A percentile compares a stretch with the other conserved stretches of the same genome.
phyloP scores from a whole-genome alignment of 495 filamentous ascomycete species.

The Trichoderma asperelloides region DNA sequence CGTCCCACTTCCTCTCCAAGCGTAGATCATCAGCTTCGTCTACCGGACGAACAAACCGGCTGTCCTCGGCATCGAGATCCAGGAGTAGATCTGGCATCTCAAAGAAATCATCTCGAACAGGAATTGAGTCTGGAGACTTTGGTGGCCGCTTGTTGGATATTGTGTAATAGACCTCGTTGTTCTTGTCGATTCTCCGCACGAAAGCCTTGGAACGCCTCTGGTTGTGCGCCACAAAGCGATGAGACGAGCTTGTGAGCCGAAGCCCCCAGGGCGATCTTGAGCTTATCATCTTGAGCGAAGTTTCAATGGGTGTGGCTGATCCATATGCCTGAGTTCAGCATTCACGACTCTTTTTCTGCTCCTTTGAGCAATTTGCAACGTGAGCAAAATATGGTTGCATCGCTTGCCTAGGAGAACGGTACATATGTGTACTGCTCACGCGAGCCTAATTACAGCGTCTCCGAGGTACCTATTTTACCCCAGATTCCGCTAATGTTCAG shows the following conservation, averaged over 20 bases:
- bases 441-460: not conserved
- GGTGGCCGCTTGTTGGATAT: constrained; percentile 1
- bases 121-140: not conserved
- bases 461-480: not conserved
- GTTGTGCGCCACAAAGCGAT: not conserved
- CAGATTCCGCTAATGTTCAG: constrained; percentile 4
- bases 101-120: not conserved
- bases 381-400: constrained; percentile 3
- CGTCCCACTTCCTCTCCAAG: not conserved
- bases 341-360: not conserved
- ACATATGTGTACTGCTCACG: not conserved
- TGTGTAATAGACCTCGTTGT: constrained; percentile 6
- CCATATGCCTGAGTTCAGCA: not conserved
- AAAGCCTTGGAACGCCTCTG: not conserved
- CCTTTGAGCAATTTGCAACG: not conserved
- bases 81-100: constrained; percentile 6
- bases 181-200: constrained; percentile 6
- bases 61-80: constrained; percentile 7
- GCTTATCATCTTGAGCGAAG: not conserved
- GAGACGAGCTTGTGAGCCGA: not conserved
- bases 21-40: not conserved
- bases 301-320: not conserved
- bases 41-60: not conserved
- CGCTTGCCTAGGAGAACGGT: not conserved
- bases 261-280: not conserved